Evolutionary conservation across 1,284 basidiomycete species (phyloP).

Genomic region (Melampsora larici-populina): DNA sequence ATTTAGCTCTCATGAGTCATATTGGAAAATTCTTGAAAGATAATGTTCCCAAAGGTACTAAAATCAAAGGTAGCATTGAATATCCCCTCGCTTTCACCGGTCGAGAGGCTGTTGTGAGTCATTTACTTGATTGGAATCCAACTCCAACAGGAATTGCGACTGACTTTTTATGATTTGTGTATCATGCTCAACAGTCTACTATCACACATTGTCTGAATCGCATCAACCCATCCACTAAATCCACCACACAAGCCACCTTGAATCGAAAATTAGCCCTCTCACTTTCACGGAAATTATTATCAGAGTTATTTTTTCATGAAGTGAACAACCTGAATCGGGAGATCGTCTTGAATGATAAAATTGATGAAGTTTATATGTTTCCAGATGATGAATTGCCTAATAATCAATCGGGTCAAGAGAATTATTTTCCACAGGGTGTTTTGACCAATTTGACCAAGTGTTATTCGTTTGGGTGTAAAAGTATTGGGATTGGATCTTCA

Average conservation of each 20-base stretch:
- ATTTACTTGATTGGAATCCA: background rate
- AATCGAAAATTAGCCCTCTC: constrained; percentile 29
- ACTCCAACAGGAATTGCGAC: too few relatives aligned
- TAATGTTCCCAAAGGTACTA: constrained; percentile 74
- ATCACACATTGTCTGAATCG: constrained; percentile 31
- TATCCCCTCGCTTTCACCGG: constrained; percentile 85
- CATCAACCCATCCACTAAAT: constrained; percentile 34
- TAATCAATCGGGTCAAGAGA: constrained; percentile 30
- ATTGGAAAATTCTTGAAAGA: constrained; percentile 81
- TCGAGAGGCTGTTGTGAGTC: constrained; percentile 80
- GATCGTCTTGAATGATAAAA: constrained; percentile 75
- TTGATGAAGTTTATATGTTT: constrained; percentile 95
- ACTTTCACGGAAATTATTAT: constrained; percentile 11
- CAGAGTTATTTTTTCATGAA: constrained; percentile 29
- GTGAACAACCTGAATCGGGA: constrained; percentile 25
- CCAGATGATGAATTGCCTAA: constrained; percentile 66
- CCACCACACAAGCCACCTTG: constrained; percentile 34
- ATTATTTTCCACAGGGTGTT: constrained; percentile 19
- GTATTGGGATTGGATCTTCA: constrained; percentile 52
- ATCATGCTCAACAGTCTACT: background rate
- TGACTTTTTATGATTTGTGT: too few relatives aligned
- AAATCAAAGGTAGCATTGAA: constrained; percentile 84
- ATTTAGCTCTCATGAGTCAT: constrained; percentile 60
- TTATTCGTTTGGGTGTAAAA: constrained; percentile 70
- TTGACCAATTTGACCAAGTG: constrained; percentile 49